Percentiles rank a stretch among this genome's conserved stretches.
Conservation (phyloP, 768 basidiomycete genomes). For the Lentinula guzmanii region DNA sequence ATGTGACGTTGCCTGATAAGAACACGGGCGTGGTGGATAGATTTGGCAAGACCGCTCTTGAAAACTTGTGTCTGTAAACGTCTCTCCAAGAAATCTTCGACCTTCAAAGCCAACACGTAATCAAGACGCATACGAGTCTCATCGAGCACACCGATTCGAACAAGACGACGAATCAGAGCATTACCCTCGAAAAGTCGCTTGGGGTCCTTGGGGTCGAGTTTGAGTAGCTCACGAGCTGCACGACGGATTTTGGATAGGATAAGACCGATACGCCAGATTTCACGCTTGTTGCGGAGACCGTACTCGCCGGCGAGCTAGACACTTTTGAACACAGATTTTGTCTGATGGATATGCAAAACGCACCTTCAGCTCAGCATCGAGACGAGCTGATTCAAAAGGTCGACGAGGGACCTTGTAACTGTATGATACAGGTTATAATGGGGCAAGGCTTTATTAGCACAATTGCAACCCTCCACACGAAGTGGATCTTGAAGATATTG, state of each 20-base stretch:
- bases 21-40: slow-evolving; percentile 97
- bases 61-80: slow-evolving; percentile 99
- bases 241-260: slow-evolving; percentile 99
- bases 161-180: slow-evolving; percentile 91
- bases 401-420: slow-evolving; percentile 99
- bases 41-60: slow-evolving; percentile 97
- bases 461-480: slow-evolving; percentile 57
- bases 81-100: slow-evolving; percentile 99
- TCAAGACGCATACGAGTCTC: slow-evolving; percentile 99
- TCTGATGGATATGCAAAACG: slow-evolving; percentile 2
- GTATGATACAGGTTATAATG: slow-evolving; percentile 42
- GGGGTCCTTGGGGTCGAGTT: slow-evolving; percentile 99
- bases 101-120: slow-evolving; percentile 99
- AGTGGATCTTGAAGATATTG: slow-evolving; percentile 59
- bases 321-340: background rate
- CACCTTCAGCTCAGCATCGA: slow-evolving; percentile 99
- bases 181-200: slow-evolving; percentile 99
- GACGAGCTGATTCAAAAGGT: slow-evolving; percentile 94
- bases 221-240: slow-evolving; percentile 99
- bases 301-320: slow-evolving; percentile 96
- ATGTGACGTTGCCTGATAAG: slow-evolving; percentile 98
- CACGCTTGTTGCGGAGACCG: slow-evolving; percentile 99
- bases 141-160: slow-evolving; percentile 99
- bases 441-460: slow-evolving; percentile 68
- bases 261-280: slow-evolving; percentile 99